Conservation (phyloP, 2,329 filamentous ascomycete genomes). For the Tolypocladium ovalisporum region DNA sequence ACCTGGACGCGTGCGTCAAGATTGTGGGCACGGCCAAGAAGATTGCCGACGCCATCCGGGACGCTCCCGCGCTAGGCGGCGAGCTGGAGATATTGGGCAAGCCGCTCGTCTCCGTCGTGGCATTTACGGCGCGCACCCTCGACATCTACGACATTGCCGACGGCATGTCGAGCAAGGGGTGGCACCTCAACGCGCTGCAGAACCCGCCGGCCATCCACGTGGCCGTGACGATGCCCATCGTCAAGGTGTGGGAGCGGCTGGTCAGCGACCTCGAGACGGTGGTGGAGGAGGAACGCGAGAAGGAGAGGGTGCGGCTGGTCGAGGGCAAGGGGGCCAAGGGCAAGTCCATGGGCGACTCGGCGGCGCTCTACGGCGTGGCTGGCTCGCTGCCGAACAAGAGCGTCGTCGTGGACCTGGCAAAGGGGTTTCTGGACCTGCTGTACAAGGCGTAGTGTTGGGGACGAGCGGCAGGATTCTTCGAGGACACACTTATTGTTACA, state of each 20-base stretch:
- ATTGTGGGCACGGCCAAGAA: constrained; percentile 84
- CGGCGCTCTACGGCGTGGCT: constrained; percentile 88
- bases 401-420: constrained; percentile 81
- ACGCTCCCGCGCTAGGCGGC: constrained; percentile 54
- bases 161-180: constrained; percentile 71
- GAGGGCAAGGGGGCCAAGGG: constrained; percentile 58
- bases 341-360: constrained; percentile 65
- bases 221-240: constrained; percentile 81
- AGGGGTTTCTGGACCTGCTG: constrained; percentile 81
- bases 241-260: constrained; percentile 69
- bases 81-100: constrained; percentile 75
- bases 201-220: constrained; percentile 86
- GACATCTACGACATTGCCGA: constrained; percentile 94
- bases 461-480: not conserved
- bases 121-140: constrained; percentile 73
- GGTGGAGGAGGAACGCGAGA: constrained; percentile 65
- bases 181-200: constrained; percentile 94
- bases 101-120: constrained; percentile 81
- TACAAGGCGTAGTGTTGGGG: constrained; percentile 64
- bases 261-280: constrained; percentile 60
- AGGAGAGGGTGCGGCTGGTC: constrained; percentile 60
- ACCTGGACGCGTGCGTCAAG: constrained; percentile 73
- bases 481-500: not conserved
- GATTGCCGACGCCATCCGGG: constrained; percentile 63
- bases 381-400: constrained; percentile 93